phyloP scores from a whole-genome alignment of 257 asterid genomes.

The Primulina eburnea region DNA sequence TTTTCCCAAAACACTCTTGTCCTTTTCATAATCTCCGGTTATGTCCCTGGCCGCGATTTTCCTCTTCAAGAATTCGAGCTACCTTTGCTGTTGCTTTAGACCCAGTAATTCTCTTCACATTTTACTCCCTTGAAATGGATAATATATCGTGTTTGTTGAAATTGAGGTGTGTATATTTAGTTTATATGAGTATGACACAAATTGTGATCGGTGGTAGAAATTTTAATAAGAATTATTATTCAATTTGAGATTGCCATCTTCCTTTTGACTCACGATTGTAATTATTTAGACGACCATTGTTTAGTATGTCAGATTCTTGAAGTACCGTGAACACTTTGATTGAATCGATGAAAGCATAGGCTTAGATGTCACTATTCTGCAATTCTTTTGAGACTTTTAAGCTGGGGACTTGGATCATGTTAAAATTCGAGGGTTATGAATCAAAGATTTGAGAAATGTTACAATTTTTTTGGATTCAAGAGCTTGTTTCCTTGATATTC shows the following conservation, averaged over 20 bases:
- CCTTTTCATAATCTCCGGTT: conserved; percentile 29
- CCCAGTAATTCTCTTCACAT: conserved; percentile 41
- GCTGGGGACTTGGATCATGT: not conserved
- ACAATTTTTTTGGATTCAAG: not conserved
- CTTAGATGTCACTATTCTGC: not conserved
- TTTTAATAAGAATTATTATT: no score
- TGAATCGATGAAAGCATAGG: not conserved
- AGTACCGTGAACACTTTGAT: not conserved
- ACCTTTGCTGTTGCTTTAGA: conserved; percentile 55
- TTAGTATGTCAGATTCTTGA: not conserved
- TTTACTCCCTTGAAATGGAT: conserved; percentile 3
- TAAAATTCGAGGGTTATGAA: not conserved
- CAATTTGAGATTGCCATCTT: no score
- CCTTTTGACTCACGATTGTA: no score
- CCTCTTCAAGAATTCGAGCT: conserved; percentile 50
- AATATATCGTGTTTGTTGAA: not conserved
- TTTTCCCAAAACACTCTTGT: conserved; percentile 31
- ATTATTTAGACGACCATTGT: not conserved
- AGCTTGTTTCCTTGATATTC: not conserved
- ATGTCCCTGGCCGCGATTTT: conserved; percentile 27
- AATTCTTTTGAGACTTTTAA: not conserved
- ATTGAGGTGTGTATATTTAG: no score
- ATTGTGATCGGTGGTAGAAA: not conserved
- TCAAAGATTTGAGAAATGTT: not conserved
- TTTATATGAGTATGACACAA: not conserved